These are phyloP conservation scores for Tarenaya hassleriana DNA, from an alignment of 345 rosid species.

Conservation along the genomic window DNA sequence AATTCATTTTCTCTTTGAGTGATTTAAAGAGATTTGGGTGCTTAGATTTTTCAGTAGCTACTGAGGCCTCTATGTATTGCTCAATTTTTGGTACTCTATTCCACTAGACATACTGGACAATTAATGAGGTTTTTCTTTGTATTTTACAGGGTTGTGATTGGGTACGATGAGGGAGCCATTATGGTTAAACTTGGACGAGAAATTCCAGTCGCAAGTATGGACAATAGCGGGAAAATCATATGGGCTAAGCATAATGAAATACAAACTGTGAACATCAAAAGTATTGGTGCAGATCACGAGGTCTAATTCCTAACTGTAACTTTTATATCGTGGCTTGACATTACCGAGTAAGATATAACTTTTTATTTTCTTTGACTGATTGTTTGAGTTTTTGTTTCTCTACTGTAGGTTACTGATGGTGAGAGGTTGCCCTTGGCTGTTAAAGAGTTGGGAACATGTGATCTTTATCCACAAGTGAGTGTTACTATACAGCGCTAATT, in stretches of 20 bases:
- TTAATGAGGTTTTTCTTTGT: constrained; percentile 13
- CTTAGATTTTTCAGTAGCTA: constrained; percentile 4
- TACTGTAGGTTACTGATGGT: constrained; percentile 84
- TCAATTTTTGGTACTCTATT: background rate
- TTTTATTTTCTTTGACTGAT: constrained; percentile 19
- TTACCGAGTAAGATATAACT: background rate
- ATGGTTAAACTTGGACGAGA: constrained; percentile 99
- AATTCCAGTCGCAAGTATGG: constrained; percentile 99
- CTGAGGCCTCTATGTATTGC: constrained; percentile 1
- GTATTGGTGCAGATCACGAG: constrained; percentile 95
- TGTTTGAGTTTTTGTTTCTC: constrained; percentile 18
- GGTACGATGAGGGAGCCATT: constrained; percentile 99
- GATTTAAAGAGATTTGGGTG: constrained; percentile 14
- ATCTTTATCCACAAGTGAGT: constrained; percentile 98
- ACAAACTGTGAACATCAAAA: constrained; percentile 97
- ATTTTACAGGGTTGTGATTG: constrained; percentile 78
- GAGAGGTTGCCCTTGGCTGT: constrained; percentile 97
- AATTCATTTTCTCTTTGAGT: background rate
- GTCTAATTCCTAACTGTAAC: constrained; percentile 32
- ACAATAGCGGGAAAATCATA: constrained; percentile 94
- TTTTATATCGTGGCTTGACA: constrained; percentile 14
- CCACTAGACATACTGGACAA: background rate
- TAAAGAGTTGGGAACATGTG: constrained; percentile 98
- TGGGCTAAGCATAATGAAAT: constrained; percentile 99
- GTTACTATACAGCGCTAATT: constrained; percentile 20